These are phyloP conservation scores for Pisolithus marmoratus DNA, from an alignment of 768 basidiomycete genomes.

Conservation along the genomic window DNA sequence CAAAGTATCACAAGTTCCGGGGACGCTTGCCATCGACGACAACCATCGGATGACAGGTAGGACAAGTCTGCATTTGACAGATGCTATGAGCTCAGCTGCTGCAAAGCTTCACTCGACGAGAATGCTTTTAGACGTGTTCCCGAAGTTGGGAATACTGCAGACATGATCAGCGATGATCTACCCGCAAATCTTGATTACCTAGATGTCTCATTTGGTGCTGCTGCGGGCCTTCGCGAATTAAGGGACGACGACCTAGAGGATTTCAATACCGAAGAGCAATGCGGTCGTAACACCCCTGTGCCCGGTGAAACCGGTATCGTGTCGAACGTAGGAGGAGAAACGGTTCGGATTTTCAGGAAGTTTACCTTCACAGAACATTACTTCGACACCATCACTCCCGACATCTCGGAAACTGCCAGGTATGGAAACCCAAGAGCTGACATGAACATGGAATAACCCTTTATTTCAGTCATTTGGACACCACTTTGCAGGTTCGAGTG, in stretches of 20 bases:
- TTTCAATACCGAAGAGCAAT: constrained; percentile 37
- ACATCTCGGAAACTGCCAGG: constrained; percentile 30
- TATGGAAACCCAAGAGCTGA: constrained; percentile 41
- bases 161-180: constrained; percentile 88
- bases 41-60: constrained; percentile 25
- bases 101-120: constrained; percentile 71
- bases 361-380: constrained; percentile 71
- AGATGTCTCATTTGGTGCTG: constrained; percentile 73
- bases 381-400: constrained; percentile 60
- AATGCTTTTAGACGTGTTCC: constrained; percentile 72
- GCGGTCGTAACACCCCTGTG: constrained; percentile 9
- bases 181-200: constrained; percentile 87
- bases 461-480: constrained; percentile 37
- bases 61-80: background rate
- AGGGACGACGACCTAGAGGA: constrained; percentile 71
- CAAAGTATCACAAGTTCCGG: constrained; percentile 2
- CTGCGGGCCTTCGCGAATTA: constrained; percentile 69
- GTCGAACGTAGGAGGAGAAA: constrained; percentile 75
- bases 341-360: constrained; percentile 67
- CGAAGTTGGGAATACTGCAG: constrained; percentile 72
- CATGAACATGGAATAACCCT: background rate
- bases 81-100: constrained; percentile 2
- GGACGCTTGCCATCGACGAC: constrained; percentile 3
- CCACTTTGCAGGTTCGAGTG: constrained; percentile 48
- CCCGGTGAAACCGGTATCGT: constrained; percentile 37